phyloP scores from a whole-genome alignment of 169 alveolate genomes.

The Eimeria acervulina region DNA sequence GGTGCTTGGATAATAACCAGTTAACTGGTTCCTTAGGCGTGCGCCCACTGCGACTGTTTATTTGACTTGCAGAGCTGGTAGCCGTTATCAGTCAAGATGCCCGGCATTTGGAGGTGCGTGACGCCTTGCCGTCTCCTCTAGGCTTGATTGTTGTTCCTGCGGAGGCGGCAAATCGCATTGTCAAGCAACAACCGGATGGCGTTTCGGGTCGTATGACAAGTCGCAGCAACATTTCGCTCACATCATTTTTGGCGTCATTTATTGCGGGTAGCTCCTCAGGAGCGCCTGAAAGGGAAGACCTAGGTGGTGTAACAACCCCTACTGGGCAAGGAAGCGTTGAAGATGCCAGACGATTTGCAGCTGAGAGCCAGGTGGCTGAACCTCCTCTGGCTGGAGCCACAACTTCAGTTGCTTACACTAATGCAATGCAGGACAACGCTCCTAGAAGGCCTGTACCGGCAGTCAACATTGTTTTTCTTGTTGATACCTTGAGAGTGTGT shows the following conservation, averaged over 20 bases:
- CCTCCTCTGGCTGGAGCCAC: constrained; percentile 6
- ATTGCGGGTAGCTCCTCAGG: constrained; percentile 1
- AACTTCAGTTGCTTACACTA: neutral
- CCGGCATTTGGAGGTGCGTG: constrained; percentile 82
- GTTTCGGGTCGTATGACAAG: constrained; percentile 7
- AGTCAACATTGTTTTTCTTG: constrained; percentile 61
- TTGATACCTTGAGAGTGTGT: constrained; percentile 58
- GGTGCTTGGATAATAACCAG: neutral
- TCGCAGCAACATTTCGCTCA: constrained; percentile 37
- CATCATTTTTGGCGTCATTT: constrained; percentile 66
- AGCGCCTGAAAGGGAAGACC: neutral
- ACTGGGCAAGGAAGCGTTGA: neutral
- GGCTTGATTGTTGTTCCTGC: constrained; percentile 68
- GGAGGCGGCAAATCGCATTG: constrained; percentile 70
- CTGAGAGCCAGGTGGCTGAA: constrained; percentile 4
- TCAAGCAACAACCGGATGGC: constrained; percentile 25
- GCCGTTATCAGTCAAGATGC: constrained; percentile 79
- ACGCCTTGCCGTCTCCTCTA: constrained; percentile 69
- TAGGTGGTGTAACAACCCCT: neutral
- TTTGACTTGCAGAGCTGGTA: constrained; percentile 33
- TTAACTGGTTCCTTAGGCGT: too few relatives aligned
- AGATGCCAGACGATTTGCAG: constrained; percentile 5
- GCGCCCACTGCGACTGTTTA: neutral
- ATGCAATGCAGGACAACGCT: constrained; percentile 5
- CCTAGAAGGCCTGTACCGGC: constrained; percentile 46